Evolutionary conservation across 1,284 basidiomycete genomes (phyloP), one percentile per base, ranked within the genome.

Genomic region (Bjerkandera adusta): DNA sequence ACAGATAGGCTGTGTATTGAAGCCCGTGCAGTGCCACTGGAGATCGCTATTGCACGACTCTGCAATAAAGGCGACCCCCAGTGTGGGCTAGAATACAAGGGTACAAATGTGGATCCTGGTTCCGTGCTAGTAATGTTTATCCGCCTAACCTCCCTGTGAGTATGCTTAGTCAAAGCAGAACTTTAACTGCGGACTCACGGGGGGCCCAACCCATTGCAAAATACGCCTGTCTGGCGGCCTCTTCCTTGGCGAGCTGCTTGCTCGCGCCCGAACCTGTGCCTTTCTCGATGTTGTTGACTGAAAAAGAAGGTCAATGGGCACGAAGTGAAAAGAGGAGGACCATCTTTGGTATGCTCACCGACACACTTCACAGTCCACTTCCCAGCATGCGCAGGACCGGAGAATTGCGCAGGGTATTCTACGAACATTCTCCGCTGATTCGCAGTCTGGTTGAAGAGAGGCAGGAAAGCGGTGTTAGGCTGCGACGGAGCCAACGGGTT

Each of bases 191-290:
- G 6, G 32, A 51, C 58, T 51, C 42, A 64, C 63, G 61, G 29
- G 63, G 62, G 35, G 61, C 80, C 85, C 85, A 87, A 33, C 83
- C 83, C 82, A 88, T 81, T 5, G 74, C 72, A 56, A 78, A 75
- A 64, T 77, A 85, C 4, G 85, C 85, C 55, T 79, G 68, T 50
- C 76, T 71, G 15, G 85, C 85, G 1, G 85, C 85, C 48, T 82
- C 81, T 57, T 89, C 85, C 61, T 86, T 88, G 5, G 85, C 85
- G 3, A 77, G 64, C 58, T 87, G 84, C 63, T 88, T 88, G 61
- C 70, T 83, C 39, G 70, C 65, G 25, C 82, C 83, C 13, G 58
- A 62, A 2, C 85, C 85, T 43, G 68, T 62, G 3, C 85, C 85
- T 58, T 80, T 84, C 56, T 70, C 66, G 50, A 85, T 77, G 1